Evolutionary conservation across 2,329 filamentous ascomycete species (phyloP).

Genomic region (Teratosphaeria epicoccoides): DNA sequence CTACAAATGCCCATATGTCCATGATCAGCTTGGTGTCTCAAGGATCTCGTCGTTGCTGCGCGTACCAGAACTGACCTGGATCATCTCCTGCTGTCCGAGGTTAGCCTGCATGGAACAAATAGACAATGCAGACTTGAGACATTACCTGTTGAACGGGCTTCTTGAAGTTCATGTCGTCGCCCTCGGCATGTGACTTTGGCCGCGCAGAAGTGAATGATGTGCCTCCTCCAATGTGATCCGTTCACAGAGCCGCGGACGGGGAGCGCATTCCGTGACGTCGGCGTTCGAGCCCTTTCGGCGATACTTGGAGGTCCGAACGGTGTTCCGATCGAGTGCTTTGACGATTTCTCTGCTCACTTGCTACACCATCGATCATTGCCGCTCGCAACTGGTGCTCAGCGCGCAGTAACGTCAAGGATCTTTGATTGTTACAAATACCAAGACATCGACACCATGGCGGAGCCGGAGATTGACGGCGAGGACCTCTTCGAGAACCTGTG

Average conservation of each 20-base stretch:
- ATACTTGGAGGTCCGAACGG: not conserved
- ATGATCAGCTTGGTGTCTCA: conserved; percentile 28
- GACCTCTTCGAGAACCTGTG: conserved; percentile 95
- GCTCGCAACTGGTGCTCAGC: not conserved
- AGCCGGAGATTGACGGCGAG: conserved; percentile 70
- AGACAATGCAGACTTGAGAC: conserved; percentile 19
- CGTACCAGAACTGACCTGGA: conserved; percentile 78
- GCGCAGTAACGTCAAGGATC: too few species aligned
- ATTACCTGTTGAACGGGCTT: conserved; percentile 35
- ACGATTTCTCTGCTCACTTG: too few species aligned
- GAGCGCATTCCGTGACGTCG: too few species aligned
- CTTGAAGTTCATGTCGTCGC: conserved; percentile 32
- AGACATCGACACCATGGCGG: conserved; percentile 52
- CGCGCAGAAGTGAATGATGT: not conserved
- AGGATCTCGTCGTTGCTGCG: conserved; percentile 28
- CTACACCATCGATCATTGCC: not conserved
- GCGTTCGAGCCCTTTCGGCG: too few species aligned
- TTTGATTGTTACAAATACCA: not conserved
- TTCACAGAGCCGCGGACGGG: not conserved
- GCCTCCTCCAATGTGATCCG: not conserved
- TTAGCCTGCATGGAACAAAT: not conserved
- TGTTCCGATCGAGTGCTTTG: not conserved
- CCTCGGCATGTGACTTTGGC: not conserved
- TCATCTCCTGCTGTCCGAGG: conserved; percentile 68
- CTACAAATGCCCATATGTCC: conserved; percentile 24